Evolutionary conservation across 2,329 filamentous ascomycete species (phyloP).

Genomic region (Aureobasidium sp.): DNA sequence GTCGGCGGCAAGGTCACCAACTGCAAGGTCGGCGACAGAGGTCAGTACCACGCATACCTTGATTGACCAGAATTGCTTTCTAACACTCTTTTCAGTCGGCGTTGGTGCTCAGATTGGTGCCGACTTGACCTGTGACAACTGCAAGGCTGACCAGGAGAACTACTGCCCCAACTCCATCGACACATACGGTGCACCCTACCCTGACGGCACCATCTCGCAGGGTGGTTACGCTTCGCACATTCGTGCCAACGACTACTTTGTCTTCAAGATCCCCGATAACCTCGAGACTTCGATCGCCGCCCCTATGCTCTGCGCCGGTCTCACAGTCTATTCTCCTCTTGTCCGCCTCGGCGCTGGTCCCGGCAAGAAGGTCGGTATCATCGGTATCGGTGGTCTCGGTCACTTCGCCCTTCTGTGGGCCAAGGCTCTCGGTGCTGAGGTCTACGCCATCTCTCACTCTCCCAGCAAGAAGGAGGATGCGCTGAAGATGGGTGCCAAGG

Average conservation of each 20-base stretch:
- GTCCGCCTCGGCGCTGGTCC: slow-evolving; percentile 68
- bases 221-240: slow-evolving; percentile 64
- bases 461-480: slow-evolving; percentile 55
- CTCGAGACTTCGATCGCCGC: slow-evolving; percentile 57
- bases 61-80: neutral
- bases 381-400: slow-evolving; percentile 51
- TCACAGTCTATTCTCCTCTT: slow-evolving; percentile 73
- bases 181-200: slow-evolving; percentile 45
- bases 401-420: slow-evolving; percentile 46
- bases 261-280: slow-evolving; percentile 68
- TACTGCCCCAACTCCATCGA: slow-evolving; percentile 46
- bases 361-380: slow-evolving; percentile 71
- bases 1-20: slow-evolving; percentile 45
- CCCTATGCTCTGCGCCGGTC: slow-evolving; percentile 67
- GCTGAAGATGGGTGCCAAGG: slow-evolving; percentile 52
- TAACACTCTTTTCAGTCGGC: slow-evolving; percentile 36
- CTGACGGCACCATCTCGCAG: slow-evolving; percentile 56
- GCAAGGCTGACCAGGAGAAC: slow-evolving; percentile 48
- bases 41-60: neutral
- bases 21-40: slow-evolving; percentile 37
- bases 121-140: slow-evolving; percentile 44
- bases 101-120: slow-evolving; percentile 46
- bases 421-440: slow-evolving; percentile 52
- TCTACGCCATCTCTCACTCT: slow-evolving; percentile 55
- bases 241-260: slow-evolving; percentile 69